phyloP scores from a whole-genome alignment of 1,139 yeast genomes.

The Pneumocystis carinii region DNA sequence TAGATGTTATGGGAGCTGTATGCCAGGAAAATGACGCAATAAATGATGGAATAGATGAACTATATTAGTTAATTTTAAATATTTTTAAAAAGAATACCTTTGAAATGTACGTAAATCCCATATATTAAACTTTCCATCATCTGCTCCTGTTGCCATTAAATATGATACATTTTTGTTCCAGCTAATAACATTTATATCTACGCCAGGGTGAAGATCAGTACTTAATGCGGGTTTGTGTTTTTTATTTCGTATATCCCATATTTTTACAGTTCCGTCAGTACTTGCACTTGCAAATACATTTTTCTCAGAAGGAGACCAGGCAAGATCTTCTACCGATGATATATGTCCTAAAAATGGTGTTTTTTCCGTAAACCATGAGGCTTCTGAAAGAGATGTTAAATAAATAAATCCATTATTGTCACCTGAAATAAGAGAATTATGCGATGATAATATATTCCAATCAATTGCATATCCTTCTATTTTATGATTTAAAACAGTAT shows the following conservation, averaged over 20 bases:
- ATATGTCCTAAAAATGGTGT: conserved; percentile 49
- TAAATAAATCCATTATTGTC: conserved; percentile 29
- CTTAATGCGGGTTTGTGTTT: conserved; percentile 74
- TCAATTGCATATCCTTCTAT: conserved; percentile 95
- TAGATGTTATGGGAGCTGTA: conserved; percentile 80
- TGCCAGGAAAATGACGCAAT: conserved; percentile 83
- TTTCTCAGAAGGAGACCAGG: conserved; percentile 85
- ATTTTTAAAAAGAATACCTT: conserved; percentile 15
- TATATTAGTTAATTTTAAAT: conserved; percentile 21
- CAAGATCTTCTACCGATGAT: conserved; percentile 77
- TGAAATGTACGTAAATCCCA: conserved; percentile 92
- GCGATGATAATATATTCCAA: conserved; percentile 70
- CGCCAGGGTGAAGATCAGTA: conserved; percentile 53
- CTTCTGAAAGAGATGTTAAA: conserved; percentile 60
- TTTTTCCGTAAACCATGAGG: conserved; percentile 73
- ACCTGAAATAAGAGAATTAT: conserved; percentile 64
- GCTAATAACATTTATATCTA: conserved; percentile 88
- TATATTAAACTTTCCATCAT: conserved; percentile 92
- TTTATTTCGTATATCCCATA: conserved; percentile 94
- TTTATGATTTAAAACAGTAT: conserved; percentile 70
- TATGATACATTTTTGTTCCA: conserved; percentile 86
- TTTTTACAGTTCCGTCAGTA: conserved; percentile 76
- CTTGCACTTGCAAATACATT: conserved; percentile 93
- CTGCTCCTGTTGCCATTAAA: conserved; percentile 88
- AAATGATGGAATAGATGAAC: conserved; percentile 38